These are phyloP conservation scores for Nakataea oryzae DNA, from an alignment of 2,329 filamentous ascomycete species.

Conservation along the genomic window DNA sequence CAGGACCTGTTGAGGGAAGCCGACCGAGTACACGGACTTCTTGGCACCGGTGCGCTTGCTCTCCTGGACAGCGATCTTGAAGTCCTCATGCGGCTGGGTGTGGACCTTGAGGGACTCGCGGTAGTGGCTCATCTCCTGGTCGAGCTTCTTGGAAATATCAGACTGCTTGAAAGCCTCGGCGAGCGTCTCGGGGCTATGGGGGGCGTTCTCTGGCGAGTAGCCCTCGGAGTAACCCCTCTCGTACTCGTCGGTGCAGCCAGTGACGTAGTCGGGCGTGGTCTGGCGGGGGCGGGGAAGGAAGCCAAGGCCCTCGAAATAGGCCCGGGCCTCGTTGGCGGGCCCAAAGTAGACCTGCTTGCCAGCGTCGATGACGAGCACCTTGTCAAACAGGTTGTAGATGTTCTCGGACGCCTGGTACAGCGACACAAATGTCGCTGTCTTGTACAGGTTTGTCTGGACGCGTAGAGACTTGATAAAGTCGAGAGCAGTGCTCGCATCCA, in stretches of 20 bases:
- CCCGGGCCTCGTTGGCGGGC: constrained; percentile 52
- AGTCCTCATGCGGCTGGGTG: constrained; percentile 58
- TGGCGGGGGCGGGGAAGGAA: constrained; percentile 66
- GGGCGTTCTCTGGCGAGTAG: constrained; percentile 53
- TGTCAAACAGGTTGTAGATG: constrained; percentile 72
- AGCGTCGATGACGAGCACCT: constrained; percentile 70
- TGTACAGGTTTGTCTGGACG: constrained; percentile 74
- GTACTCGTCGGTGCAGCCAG: constrained; percentile 74
- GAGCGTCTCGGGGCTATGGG: constrained; percentile 56
- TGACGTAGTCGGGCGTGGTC: constrained; percentile 74
- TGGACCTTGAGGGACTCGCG: constrained; percentile 53
- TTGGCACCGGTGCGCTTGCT: constrained; percentile 68
- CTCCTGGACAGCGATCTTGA: constrained; percentile 63
- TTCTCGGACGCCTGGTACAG: constrained; percentile 79
- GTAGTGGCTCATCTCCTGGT: constrained; percentile 60
- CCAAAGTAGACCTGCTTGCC: constrained; percentile 72
- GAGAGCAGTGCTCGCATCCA: constrained; percentile 44
- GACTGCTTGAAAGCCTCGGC: constrained; percentile 62
- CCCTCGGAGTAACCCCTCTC: constrained; percentile 68
- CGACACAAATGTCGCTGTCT: constrained; percentile 75
- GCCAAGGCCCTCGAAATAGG: constrained; percentile 68
- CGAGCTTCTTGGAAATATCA: constrained; percentile 40
- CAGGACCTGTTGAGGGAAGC: constrained; percentile 75
- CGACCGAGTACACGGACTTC: constrained; percentile 71
- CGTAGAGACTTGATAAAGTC: constrained; percentile 54